Conservation (phyloP, 495 filamentous ascomycete genomes). For the Penicillium arizonense region DNA sequence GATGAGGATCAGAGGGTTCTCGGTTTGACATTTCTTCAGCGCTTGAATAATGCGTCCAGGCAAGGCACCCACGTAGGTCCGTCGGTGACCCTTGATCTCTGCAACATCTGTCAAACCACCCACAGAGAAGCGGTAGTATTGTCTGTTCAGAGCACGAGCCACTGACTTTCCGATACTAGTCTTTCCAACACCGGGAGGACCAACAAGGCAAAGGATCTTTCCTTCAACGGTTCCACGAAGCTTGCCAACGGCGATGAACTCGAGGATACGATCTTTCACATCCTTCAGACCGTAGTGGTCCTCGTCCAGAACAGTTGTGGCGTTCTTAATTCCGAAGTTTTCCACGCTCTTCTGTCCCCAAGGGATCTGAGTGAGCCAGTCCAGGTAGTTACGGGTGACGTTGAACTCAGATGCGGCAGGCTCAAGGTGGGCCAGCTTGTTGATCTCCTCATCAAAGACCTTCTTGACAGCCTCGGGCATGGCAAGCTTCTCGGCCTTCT, state of each 20-base stretch:
- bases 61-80: slow-evolving; percentile 95
- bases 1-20: slow-evolving; percentile 95
- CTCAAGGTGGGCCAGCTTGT: slow-evolving; percentile 92
- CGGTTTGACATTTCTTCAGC: slow-evolving; percentile 97
- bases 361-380: slow-evolving; percentile 97
- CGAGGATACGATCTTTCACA: slow-evolving; percentile 97
- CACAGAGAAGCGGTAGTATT: slow-evolving; percentile 98
- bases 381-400: slow-evolving; percentile 97
- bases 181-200: slow-evolving; percentile 95
- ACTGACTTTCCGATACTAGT: slow-evolving; percentile 99
- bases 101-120: slow-evolving; percentile 96
- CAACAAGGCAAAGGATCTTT: slow-evolving; percentile 97
- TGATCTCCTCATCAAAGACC: slow-evolving; percentile 97
- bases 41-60: slow-evolving; percentile 97
- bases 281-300: slow-evolving; percentile 98
- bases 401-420: slow-evolving; percentile 97
- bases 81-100: slow-evolving; percentile 97
- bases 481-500: slow-evolving; percentile 88
- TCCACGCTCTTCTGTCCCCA: slow-evolving; percentile 96
- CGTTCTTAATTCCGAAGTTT: slow-evolving; percentile 92
- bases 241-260: slow-evolving; percentile 98
- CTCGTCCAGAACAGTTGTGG: slow-evolving; percentile 87
- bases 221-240: slow-evolving; percentile 96
- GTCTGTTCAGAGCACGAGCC: slow-evolving; percentile 86
- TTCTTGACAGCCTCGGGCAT: slow-evolving; percentile 97